A percentile compares a stretch with the other conserved stretches of the same genome.
These are phyloP conservation scores for Ceratonia siliqua DNA, from an alignment of 306 rosid species.

Conservation along the genomic window DNA sequence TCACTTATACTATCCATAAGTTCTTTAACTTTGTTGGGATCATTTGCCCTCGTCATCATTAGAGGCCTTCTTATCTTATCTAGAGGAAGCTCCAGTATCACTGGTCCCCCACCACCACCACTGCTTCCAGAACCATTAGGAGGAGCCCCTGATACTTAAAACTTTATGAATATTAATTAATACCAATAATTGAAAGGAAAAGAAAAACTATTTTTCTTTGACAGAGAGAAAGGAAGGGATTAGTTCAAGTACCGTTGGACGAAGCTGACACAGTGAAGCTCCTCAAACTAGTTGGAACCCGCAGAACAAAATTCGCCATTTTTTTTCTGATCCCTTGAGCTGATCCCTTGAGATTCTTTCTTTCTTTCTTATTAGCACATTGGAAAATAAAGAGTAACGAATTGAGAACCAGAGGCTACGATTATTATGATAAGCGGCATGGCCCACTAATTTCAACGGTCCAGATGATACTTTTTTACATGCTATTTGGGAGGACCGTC, in stretches of 20 bases:
- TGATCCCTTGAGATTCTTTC: neutral
- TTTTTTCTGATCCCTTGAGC: neutral
- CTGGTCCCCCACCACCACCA: constrained; percentile 71
- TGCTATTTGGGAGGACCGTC: neutral
- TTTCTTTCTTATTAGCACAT: constrained; percentile 3
- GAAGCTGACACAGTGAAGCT: constrained; percentile 70
- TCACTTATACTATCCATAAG: constrained; percentile 82
- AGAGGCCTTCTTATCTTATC: constrained; percentile 90
- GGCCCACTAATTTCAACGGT: constrained; percentile 44
- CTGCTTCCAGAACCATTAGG: constrained; percentile 49
- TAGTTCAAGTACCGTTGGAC: constrained; percentile 53
- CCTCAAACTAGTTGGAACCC: constrained; percentile 59
- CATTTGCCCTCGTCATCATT: constrained; percentile 87
- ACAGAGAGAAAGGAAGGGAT: neutral
- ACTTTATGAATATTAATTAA: neutral
- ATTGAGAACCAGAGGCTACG: constrained; percentile 6
- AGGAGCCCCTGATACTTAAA: constrained; percentile 51
- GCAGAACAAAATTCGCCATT: constrained; percentile 76
- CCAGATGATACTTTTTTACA: constrained; percentile 29
- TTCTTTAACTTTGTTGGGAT: constrained; percentile 69
- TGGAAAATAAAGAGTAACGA: neutral
- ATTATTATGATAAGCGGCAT: constrained; percentile 6
- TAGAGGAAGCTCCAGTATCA: constrained; percentile 84
- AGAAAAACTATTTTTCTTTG: neutral
- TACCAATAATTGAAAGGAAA: neutral